Percentiles rank a stretch among this genome's conserved stretches.
Evolutionary conservation across 148 eudicot species (phyloP).

Genomic region (Camellia japonica): DNA sequence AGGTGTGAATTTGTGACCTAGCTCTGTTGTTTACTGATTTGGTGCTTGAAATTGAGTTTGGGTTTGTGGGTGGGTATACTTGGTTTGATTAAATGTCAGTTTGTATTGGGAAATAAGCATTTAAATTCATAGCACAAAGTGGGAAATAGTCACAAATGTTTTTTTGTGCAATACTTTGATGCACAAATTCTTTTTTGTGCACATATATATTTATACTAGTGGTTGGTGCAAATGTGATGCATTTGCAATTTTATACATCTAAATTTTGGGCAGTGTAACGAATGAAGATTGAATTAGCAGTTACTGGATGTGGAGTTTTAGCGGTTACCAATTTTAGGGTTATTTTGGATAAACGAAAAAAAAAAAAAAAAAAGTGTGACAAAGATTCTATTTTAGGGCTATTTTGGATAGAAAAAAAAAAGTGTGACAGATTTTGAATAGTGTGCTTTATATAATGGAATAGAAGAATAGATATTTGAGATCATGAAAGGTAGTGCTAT

Average conservation of each 20-base stretch:
- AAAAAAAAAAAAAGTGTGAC: too few species aligned
- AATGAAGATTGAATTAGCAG: too few species aligned
- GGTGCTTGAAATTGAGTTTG: not conserved
- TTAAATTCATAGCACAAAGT: not conserved
- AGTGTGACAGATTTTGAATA: too few species aligned
- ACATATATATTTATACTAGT: not conserved
- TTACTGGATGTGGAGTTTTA: too few species aligned
- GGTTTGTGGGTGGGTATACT: not conserved
- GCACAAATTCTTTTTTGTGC: not conserved
- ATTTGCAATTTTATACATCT: too few species aligned
- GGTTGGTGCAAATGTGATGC: too few species aligned
- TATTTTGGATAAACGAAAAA: too few species aligned
- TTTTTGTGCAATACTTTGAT: not conserved
- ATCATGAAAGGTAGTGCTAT: not conserved
- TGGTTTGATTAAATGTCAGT: not conserved
- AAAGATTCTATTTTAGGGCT: too few species aligned
- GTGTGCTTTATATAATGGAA: too few species aligned
- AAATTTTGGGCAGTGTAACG: too few species aligned
- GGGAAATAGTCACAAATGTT: not conserved
- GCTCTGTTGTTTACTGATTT: not conserved
- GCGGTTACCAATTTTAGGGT: too few species aligned
- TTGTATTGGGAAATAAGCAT: not conserved
- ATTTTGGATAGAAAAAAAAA: too few species aligned
- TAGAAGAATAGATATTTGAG: not conserved
- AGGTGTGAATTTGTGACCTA: not conserved